Conservation (phyloP, 208 protist genomes). For the Acanthamoeba divionensis region DNA sequence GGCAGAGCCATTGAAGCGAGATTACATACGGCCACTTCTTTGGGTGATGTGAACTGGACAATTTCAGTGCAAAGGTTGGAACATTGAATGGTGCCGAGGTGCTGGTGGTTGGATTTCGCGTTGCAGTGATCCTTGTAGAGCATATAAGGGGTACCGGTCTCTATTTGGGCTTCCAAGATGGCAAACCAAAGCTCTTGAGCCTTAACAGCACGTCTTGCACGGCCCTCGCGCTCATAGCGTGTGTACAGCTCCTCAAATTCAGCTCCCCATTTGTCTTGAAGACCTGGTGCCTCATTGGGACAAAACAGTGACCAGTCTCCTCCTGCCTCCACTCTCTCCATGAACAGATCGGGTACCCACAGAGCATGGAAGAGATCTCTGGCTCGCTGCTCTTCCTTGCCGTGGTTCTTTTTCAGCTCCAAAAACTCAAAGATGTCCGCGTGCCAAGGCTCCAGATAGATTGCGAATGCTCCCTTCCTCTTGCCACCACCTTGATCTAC, state of each 20-base stretch:
- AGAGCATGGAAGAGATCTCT: conserved; percentile 98
- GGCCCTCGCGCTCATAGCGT: conserved; percentile 80
- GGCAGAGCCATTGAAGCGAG: conserved; percentile 97
- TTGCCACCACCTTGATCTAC: conserved; percentile 97
- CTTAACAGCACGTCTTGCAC: conserved; percentile 84
- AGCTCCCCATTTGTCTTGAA: conserved; percentile 93
- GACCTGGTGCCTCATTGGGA: conserved; percentile 92
- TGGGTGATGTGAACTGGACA: conserved; percentile 95
- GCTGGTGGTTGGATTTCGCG: conserved; percentile 97
- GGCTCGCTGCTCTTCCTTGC: conserved; percentile 93
- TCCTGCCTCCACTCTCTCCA: conserved; percentile 95
- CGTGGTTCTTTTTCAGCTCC: conserved; percentile 95
- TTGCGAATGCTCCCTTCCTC: conserved; percentile 97
- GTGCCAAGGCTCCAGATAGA: conserved; percentile 99
- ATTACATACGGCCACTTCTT: conserved; percentile 98
- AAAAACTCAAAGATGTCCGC: conserved; percentile 97
- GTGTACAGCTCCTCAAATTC: conserved; percentile 93
- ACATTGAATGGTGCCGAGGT: conserved; percentile 98
- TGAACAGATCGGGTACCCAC: conserved; percentile 99
- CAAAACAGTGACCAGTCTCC: conserved; percentile 97
- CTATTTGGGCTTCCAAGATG: conserved; percentile 97
- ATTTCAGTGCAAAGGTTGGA: conserved; percentile 99
- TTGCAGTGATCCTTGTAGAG: conserved; percentile 99
- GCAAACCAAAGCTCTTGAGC: conserved; percentile 98
- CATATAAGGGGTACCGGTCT: conserved; percentile 98